Conservation (phyloP, 73 alveolate species). For the Paramecium sexaurelia region DNA sequence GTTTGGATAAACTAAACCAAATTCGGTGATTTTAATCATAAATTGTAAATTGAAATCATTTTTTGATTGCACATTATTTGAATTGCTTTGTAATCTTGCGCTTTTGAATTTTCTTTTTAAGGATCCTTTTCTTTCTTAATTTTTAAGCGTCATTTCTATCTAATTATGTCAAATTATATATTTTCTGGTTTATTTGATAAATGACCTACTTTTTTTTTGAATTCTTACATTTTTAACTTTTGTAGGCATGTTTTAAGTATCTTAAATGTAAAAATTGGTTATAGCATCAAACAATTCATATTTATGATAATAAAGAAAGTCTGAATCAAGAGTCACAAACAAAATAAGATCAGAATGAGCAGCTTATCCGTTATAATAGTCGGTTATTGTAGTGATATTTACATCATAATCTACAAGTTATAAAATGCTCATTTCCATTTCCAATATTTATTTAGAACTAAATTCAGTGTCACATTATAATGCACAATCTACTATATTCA, state of each 20-base stretch:
- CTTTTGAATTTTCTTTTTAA: not conserved
- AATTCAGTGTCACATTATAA: not conserved
- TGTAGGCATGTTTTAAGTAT: not conserved
- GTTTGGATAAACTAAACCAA: not conserved
- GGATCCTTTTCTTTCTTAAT: not conserved
- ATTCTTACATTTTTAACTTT: not conserved
- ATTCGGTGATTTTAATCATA: not conserved
- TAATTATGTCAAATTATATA: not conserved
- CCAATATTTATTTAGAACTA: not conserved
- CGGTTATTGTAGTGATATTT: constrained; percentile 19
- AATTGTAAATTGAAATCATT: not conserved
- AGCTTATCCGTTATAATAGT: not conserved
- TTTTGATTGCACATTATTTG: not conserved
- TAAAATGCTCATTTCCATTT: constrained; percentile 35
- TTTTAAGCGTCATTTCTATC: not conserved
- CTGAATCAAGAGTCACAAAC: constrained; percentile 43
- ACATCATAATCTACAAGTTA: not conserved
- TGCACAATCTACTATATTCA: constrained; percentile 21
- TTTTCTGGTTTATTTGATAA: not conserved
- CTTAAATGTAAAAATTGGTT: not conserved
- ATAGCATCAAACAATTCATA: not conserved
- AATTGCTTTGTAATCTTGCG: not conserved
- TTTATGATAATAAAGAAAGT: not conserved
- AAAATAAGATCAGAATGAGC: not conserved
- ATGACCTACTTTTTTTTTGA: not conserved